Evolutionary conservation across 2,329 filamentous ascomycete genomes (phyloP), one percentile per base, ranked within the genome.

Genomic region (Fusarium continuum): DNA sequence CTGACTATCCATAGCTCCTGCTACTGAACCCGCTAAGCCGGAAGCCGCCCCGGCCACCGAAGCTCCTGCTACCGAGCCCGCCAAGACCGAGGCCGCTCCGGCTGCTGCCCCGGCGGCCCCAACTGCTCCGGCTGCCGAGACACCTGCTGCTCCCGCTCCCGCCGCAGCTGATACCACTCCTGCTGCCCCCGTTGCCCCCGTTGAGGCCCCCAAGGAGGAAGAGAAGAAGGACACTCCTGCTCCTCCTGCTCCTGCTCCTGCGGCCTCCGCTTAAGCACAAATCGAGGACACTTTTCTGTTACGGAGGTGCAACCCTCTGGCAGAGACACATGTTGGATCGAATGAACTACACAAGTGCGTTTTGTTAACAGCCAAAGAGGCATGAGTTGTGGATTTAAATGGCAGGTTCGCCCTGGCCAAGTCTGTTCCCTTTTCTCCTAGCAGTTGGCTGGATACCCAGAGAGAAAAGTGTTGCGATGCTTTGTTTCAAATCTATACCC

Each of bases 401-500:
- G 36, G 22, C 40, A 62, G 40, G 32, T 28, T 44, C 10, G 10
- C 23, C 43, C 35, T 63, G 43, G 9, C 36, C 26, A 28, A 31
- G 35, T 22, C 14, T 56, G 36, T 65, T 55, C 35, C 55, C 61
- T 71, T 71, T 65, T 68, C 35, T 67, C 64, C 64, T 70, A 58
- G 63, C 65, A 61, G 55, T 69, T 66, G 54, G 70, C 71, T 73
- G 73, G 71, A 75, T 75, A 75, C 73, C 70, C 55, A 59, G 58
- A 62, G 64, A 68, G 63, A 71, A 61, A 68, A 68, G 55, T 50
- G 60, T 51, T 55, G 67, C 60, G 61, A 69, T 69, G 68, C 70
- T 57, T 63, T 62, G 57, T 65, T 63, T 68, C 38, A 61, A 71
- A 70, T 68, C 67, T 74, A 74, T 74, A 74, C 71, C 73, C 72